Evolutionary conservation across 169 alveolate genomes (phyloP).

Genomic region (Ichthyophthirius multifiliis): DNA sequence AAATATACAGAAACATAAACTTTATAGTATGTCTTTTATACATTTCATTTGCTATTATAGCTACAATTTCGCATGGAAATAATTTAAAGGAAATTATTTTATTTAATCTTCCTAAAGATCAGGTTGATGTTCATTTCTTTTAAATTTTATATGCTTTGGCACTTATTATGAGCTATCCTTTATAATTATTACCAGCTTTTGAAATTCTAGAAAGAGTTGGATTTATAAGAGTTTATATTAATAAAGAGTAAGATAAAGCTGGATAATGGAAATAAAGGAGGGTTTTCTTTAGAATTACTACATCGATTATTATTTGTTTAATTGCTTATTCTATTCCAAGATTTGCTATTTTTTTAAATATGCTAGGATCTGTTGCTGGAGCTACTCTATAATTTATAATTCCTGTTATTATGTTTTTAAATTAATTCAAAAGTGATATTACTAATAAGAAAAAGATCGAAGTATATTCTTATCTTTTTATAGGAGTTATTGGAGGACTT

Average conservation of each 20-base stretch:
- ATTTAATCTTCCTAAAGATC: constrained; percentile 14
- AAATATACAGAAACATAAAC: constrained; percentile 6
- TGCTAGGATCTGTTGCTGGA: constrained; percentile 36
- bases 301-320: constrained; percentile 8
- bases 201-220: constrained; percentile 10
- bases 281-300: neutral
- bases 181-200: constrained; percentile 38
- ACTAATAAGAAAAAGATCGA: neutral
- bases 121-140: neutral
- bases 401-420: constrained; percentile 11
- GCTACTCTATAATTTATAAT: constrained; percentile 21
- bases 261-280: neutral
- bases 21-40: neutral
- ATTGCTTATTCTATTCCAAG: constrained; percentile 24
- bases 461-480: neutral
- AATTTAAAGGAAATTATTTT: constrained; percentile 26
- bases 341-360: constrained; percentile 21
- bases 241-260: neutral
- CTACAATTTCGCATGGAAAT: constrained; percentile 19
- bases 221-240: neutral
- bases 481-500: constrained; percentile 27
- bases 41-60: neutral
- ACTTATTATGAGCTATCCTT: constrained; percentile 30
- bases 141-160: constrained; percentile 33
- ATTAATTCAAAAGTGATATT: neutral